A percentile compares a stretch with the other conserved stretches of the same genome.
Evolutionary conservation across 1,139 yeast genomes (phyloP).

Genomic region (Saccharomyces pastorianus): DNA sequence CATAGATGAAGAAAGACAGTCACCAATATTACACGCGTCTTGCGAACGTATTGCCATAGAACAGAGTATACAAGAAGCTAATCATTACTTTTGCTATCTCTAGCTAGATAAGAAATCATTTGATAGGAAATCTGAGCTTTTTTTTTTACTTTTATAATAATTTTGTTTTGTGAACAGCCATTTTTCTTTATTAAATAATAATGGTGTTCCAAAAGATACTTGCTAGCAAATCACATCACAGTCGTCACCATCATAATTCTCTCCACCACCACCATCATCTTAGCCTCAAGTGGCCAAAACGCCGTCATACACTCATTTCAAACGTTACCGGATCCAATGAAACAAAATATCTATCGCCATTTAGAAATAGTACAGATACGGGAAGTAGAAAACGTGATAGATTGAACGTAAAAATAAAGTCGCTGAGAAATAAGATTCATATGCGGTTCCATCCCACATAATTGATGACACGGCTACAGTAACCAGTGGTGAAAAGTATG

Average conservation of each 20-base stretch:
- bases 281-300: neutral
- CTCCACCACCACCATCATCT: neutral
- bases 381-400: neutral
- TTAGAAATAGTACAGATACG: neutral
- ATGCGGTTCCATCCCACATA: neutral
- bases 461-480: neutral
- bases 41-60: neutral
- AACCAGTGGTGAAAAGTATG: neutral
- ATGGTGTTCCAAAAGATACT: neutral
- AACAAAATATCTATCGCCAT: neutral
- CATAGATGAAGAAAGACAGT: neutral
- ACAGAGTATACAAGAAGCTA: neutral
- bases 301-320: neutral
- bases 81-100: neutral
- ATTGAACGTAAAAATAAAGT: neutral
- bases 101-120: neutral
- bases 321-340: neutral
- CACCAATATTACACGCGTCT: neutral
- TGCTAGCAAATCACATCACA: neutral
- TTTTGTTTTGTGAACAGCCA: neutral
- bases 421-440: neutral
- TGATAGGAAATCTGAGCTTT: neutral
- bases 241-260: neutral
- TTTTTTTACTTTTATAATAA: neutral
- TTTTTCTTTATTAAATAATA: neutral